These are phyloP conservation scores for Pleurotus ostreatus DNA, from an alignment of 768 basidiomycete genomes.

Conservation along the genomic window DNA sequence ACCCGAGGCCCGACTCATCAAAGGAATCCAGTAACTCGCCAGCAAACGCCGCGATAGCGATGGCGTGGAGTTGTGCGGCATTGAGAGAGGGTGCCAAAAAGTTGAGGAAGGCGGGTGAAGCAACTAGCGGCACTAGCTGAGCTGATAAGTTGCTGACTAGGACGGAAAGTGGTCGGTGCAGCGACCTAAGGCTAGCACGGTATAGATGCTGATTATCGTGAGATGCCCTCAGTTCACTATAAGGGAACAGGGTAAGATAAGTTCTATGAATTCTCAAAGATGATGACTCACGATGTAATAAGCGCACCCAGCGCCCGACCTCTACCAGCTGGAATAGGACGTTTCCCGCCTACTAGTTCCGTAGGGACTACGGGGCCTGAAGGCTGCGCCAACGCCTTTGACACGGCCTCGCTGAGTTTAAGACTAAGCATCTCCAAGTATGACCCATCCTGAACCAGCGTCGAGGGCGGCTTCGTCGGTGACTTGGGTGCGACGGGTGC, in stretches of 20 bases:
- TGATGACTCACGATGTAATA: slow-evolving; percentile 61
- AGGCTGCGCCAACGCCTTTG: slow-evolving; percentile 69
- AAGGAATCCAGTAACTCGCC: slow-evolving; percentile 72
- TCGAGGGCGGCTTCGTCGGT: slow-evolving; percentile 30
- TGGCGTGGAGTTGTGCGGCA: slow-evolving; percentile 66
- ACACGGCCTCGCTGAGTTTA: slow-evolving; percentile 78
- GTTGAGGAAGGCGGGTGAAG: slow-evolving; percentile 57
- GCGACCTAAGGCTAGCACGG: slow-evolving; percentile 65
- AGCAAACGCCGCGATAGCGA: slow-evolving; percentile 65
- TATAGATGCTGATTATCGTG: slow-evolving; percentile 61
- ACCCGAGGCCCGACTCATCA: slow-evolving; percentile 60
- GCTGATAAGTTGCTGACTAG: slow-evolving; percentile 66
- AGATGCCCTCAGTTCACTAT: slow-evolving; percentile 66
- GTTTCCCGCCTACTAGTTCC: slow-evolving; percentile 62
- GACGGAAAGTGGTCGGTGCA: slow-evolving; percentile 77
- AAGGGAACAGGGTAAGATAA: slow-evolving; percentile 11
- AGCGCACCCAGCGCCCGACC: slow-evolving; percentile 63
- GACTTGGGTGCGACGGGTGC: slow-evolving; percentile 27
- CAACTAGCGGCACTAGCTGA: slow-evolving; percentile 60
- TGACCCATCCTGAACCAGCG: slow-evolving; percentile 71
- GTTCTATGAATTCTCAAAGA: slow-evolving; percentile 5
- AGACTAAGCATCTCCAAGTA: slow-evolving; percentile 75
- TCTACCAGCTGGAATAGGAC: slow-evolving; percentile 71
- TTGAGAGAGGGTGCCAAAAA: slow-evolving; percentile 52
- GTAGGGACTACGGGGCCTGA: slow-evolving; percentile 42